Evolutionary conservation across 2,329 filamentous ascomycete genomes (phyloP).

Genomic region (Ustulina deusta): DNA sequence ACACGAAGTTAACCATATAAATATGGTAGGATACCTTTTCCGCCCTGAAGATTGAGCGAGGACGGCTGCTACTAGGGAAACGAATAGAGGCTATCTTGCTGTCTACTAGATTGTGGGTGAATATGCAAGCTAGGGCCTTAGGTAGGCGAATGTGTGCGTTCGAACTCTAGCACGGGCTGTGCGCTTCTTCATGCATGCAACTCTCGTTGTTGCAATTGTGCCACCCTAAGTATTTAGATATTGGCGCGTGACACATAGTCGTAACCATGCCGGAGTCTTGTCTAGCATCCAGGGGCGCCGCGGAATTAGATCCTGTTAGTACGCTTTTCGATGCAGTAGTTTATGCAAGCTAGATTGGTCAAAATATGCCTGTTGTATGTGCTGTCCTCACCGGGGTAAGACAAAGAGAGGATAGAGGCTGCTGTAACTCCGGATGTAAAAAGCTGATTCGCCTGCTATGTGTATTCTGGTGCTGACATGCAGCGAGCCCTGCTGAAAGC

Average conservation of each 20-base stretch:
- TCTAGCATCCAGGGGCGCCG: constrained; percentile 22
- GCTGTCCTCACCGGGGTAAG: constrained; percentile 32
- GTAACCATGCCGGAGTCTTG: constrained; percentile 24
- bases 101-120: constrained; percentile 9
- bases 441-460: constrained; percentile 35
- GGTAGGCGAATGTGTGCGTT: constrained; percentile 14
- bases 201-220: constrained; percentile 32
- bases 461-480: constrained; percentile 38
- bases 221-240: constrained; percentile 30
- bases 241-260: constrained; percentile 40
- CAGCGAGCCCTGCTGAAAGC: constrained; percentile 35
- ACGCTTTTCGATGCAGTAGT: constrained; percentile 22
- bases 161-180: constrained; percentile 17
- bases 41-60: constrained; percentile 16
- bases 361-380: constrained; percentile 22
- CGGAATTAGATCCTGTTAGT: constrained; percentile 24
- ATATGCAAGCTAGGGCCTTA: constrained; percentile 21
- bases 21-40: constrained; percentile 9
- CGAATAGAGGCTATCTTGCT: constrained; percentile 8
- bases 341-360: constrained; percentile 34
- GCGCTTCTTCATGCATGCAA: constrained; percentile 38
- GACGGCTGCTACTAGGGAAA: constrained; percentile 2
- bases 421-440: constrained; percentile 26
- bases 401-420: constrained; percentile 32
- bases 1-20: neutral